Conservation (phyloP, 306 rosid species). For the Vicia villosa region DNA sequence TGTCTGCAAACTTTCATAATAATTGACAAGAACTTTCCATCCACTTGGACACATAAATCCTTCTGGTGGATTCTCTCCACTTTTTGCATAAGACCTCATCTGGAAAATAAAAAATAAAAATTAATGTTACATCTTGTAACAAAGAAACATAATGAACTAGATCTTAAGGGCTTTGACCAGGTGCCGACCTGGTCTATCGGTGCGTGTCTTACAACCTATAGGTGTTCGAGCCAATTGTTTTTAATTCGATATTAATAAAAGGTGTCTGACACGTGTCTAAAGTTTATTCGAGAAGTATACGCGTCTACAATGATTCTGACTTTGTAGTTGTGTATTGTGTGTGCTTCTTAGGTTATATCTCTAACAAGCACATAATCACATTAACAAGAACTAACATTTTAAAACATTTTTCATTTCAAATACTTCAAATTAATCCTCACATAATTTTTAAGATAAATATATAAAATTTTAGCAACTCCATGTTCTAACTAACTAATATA, state of each 20-base stretch:
- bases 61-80: conserved; percentile 87
- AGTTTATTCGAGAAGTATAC: neutral
- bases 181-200: neutral
- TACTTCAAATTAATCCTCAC: no score
- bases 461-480: no score
- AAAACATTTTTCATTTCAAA: no score
- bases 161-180: neutral
- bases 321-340: neutral
- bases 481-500: no score
- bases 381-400: no score
- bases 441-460: no score
- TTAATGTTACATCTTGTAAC: neutral
- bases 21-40: conserved; percentile 86
- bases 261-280: neutral
- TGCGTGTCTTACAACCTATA: neutral
- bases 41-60: conserved; percentile 98
- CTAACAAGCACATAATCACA: no score
- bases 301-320: neutral
- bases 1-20: conserved; percentile 80
- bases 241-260: neutral
- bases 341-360: neutral
- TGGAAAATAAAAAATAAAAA: conserved; percentile 34
- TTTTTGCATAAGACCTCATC: conserved; percentile 92
- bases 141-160: neutral
- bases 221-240: neutral